Evolutionary conservation across 495 filamentous ascomycete species (phyloP), one percentile per base, ranked within the genome.

Genomic region (Penicillium cataractarum): DNA sequence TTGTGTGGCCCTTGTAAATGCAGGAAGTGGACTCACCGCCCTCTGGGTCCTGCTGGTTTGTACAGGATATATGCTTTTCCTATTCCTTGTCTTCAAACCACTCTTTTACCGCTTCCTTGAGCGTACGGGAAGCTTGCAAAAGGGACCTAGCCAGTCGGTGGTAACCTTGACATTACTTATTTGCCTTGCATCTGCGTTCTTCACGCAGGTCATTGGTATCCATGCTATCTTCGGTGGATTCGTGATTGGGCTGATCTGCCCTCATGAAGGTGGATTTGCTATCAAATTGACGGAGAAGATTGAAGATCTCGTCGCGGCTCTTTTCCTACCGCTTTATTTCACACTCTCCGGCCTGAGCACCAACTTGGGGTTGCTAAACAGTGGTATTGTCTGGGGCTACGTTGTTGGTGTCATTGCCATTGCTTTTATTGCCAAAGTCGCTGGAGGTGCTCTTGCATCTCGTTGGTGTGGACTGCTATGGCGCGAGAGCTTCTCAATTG

Each of bases 241-340:
- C 70, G 73, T 97, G 17, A 85, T 95, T 61, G 95, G 95, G 15
- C 66, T 99, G 57, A 93, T 99, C 58, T 97, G 93, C 71, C 95
- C 95, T 0, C 95, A 97, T 68, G 90, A 97, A 54, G 91, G 91
- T 40, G 94, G 94, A 7, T 99, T 97, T 74, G 90, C 92, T 19
- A 96, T 97, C 72, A 93, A 95, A 65, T 74, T 99, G 60, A 94
- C 93, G 0, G 95, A 99, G 70, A 99, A 98, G 80, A 86, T 99
- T 55, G 95, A 99, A 71, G 95, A 99, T 77, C 76, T 99, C 8
- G 89, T 99, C 52, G 85, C 87, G 1, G 86, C 92, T 24, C 80
- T 99, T n/a, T 92, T 99, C 63, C 79, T 97, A 13, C 95, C 95
- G 0, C 87, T 99, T 4, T 99, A 99, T 73, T 99, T 98, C 77